Base-by-base conservation (phyloP, 768 basidiomycete genomes). In the Mycena chlorophos region DNA sequence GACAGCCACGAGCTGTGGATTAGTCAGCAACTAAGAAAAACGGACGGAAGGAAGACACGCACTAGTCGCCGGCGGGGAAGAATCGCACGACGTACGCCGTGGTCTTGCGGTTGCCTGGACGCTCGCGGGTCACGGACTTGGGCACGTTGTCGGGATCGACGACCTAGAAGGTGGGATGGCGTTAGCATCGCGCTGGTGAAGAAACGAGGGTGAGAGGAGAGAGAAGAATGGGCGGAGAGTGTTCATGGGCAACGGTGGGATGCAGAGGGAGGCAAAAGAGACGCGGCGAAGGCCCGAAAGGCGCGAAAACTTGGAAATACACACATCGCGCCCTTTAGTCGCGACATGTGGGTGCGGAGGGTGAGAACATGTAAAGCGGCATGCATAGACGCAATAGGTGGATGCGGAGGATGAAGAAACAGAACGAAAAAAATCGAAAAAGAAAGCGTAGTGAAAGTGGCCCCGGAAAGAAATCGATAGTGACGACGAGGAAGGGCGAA, bases 71-170 rank as follows among this genome's bases (percentile, higher is more conserved):
- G 22, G 22, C 26, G 26, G 45, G 45, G 26, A 46, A 46, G 45
- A 46, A 46, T 28, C 45, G 45, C 4, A 46, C 22, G 26, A 19
- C 56, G 72, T 90, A 87, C 62, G 85, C 87, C 13, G 74, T 76
- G 10, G 81, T 75, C 72, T 90, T 94, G 73, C 88, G 89, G 64
- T 77, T 79, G 3, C 73, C 69, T 10, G 95, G 93, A 19, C 87
- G 87, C 67, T 91, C 88, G 61, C 77, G 83, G 49, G 72, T 61
- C 4, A 98, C 94, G 2, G 56, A 61, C 17, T 74, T 61, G 20
- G 89, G 87, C 0, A 90, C 85, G 2, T 63, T 70, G 5, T 84
- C 81, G 0, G 88, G 86, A 67, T 94, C 88, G 43, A 92, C 85
- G 61, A 98, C 80, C 94, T 98, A 69, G 20, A 65, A 26, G 50